Conservation (phyloP, 2,329 filamentous ascomycete species). For the Cladophialophora bantiana region DNA sequence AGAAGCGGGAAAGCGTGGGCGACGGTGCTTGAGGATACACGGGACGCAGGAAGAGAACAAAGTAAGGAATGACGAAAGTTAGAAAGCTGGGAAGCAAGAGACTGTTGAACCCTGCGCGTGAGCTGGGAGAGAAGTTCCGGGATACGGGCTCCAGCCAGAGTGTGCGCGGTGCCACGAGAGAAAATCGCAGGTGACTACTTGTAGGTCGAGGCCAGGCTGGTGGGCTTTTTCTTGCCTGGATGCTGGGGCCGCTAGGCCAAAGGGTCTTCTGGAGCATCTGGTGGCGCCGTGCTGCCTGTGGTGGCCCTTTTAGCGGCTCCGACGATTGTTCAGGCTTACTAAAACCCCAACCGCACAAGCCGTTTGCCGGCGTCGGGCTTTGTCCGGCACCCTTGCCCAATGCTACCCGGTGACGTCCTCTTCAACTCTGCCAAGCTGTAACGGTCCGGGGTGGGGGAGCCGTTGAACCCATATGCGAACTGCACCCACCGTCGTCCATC, state of each 20-base stretch:
- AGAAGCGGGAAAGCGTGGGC: constrained; percentile 2
- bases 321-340: background rate
- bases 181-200: background rate
- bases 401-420: background rate
- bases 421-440: background rate
- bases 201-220: background rate
- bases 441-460: background rate
- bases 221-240: background rate
- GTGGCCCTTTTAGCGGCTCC: background rate
- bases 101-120: background rate
- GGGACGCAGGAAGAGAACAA: background rate
- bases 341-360: background rate
- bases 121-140: background rate
- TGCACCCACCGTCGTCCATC: too few relatives aligned
- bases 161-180: background rate
- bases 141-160: background rate
- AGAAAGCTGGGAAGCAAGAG: constrained; percentile 9
- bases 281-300: too few relatives aligned
- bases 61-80: constrained; percentile 14
- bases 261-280: background rate
- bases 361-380: background rate
- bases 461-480: background rate
- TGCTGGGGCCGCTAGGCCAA: background rate
- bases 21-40: background rate
- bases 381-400: background rate